Conservation (phyloP, 1,284 basidiomycete genomes). For the Ustilago shanxiensis region DNA sequence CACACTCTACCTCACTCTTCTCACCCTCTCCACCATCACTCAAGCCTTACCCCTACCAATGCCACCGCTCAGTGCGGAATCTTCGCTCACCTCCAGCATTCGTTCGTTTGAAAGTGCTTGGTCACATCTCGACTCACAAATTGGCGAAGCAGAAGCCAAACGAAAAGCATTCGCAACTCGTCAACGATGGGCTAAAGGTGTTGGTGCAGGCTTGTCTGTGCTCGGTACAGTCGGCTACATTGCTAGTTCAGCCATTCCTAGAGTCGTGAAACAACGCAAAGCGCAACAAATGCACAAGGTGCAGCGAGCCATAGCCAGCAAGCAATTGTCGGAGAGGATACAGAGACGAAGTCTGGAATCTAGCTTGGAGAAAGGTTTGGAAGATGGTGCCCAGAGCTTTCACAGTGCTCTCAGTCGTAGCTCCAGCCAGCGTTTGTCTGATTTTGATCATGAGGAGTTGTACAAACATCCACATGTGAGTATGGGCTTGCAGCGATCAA, state of each 20-base stretch:
- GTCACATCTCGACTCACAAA: constrained; percentile 15
- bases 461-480: neutral
- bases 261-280: neutral
- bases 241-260: constrained; percentile 8
- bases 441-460: constrained; percentile 10
- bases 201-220: constrained; percentile 7
- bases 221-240: constrained; percentile 15
- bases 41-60: neutral
- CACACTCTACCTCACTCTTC: neutral
- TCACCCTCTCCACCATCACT: too few relatives aligned
- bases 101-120: constrained; percentile 13
- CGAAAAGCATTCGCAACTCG: neutral
- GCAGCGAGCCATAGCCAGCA: neutral
- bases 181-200: constrained; percentile 1
- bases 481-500: neutral
- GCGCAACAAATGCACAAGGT: neutral
- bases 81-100: neutral
- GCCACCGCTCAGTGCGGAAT: neutral
- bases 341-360: too few relatives aligned
- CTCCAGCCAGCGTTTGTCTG: constrained; percentile 7
- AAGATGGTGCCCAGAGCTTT: constrained; percentile 9
- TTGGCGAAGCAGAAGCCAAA: neutral
- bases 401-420: neutral
- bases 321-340: neutral
- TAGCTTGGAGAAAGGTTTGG: neutral